These are phyloP conservation scores for Myrica gale DNA, from an alignment of 306 rosid genomes.

Conservation along the genomic window DNA sequence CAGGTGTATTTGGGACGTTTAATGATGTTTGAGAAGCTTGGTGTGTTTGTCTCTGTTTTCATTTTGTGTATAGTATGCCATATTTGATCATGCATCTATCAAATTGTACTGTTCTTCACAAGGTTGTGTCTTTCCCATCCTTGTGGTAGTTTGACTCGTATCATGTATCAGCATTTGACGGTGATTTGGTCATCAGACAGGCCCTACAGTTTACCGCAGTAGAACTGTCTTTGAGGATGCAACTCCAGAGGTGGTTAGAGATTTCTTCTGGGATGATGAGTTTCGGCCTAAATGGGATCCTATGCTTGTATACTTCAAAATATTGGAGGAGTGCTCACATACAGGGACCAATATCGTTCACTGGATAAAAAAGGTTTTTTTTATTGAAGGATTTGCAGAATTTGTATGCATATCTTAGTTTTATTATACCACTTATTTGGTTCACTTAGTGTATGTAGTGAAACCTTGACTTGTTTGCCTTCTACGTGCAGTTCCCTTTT, in stretches of 20 bases:
- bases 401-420: constrained; percentile 1
- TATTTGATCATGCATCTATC: constrained; percentile 16
- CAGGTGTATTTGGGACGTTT: not conserved
- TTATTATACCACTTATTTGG: not conserved
- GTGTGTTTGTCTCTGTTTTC: not conserved
- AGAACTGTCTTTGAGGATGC: constrained; percentile 94
- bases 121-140: not conserved
- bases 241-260: constrained; percentile 89
- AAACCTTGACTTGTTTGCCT: constrained; percentile 26
- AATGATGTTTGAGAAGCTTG: not conserved
- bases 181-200: constrained; percentile 58
- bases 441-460: constrained; percentile 25
- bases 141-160: constrained; percentile 12
- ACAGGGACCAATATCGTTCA: constrained; percentile 76
- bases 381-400: constrained; percentile 16
- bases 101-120: not conserved
- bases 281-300: constrained; percentile 95
- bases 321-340: constrained; percentile 77
- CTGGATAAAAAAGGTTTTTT: constrained; percentile 95
- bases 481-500: constrained; percentile 77
- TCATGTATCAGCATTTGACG: constrained; percentile 32
- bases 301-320: constrained; percentile 70
- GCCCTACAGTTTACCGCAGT: constrained; percentile 81
- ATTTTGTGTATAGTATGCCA: not conserved
- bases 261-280: constrained; percentile 99